Conservation (phyloP, 202 grass and related monocot species). For the Carex sylvatica region DNA sequence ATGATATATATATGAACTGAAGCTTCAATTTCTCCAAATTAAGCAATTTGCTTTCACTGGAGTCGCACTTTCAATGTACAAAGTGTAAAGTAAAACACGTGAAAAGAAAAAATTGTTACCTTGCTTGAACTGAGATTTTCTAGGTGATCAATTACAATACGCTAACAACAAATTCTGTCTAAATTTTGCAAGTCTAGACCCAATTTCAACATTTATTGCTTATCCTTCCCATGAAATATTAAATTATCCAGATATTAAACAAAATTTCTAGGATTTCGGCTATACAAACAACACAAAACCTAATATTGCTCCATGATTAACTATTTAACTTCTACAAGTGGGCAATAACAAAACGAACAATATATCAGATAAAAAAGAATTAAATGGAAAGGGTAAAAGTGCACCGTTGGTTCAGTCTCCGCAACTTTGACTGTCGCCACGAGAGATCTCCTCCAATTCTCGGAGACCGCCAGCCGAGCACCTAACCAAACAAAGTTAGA, state of each 20-base stretch:
- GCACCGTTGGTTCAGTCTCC: conserved; percentile 35
- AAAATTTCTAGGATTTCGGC: background rate
- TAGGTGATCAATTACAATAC: background rate
- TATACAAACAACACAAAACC: background rate
- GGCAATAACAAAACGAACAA: background rate
- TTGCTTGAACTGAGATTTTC: background rate
- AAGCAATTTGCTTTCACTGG: background rate
- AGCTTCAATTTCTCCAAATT: background rate
- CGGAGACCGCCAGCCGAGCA: background rate
- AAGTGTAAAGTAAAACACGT: background rate
- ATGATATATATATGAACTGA: background rate
- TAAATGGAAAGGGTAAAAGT: background rate
- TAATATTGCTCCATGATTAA: background rate
- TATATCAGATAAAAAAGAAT: background rate
- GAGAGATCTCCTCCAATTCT: conserved; percentile 17
- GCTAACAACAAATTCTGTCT: background rate
- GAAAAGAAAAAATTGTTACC: background rate
- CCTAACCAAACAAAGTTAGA: background rate
- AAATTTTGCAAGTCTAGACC: background rate
- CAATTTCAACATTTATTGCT: background rate
- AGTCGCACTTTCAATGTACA: background rate
- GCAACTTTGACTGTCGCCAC: conserved; percentile 24
- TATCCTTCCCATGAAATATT: background rate
- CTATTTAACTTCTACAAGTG: background rate
- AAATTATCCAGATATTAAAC: background rate